These are phyloP conservation scores for Vaccinium darrowii DNA, from an alignment of 148 eudicot species.

Conservation along the genomic window DNA sequence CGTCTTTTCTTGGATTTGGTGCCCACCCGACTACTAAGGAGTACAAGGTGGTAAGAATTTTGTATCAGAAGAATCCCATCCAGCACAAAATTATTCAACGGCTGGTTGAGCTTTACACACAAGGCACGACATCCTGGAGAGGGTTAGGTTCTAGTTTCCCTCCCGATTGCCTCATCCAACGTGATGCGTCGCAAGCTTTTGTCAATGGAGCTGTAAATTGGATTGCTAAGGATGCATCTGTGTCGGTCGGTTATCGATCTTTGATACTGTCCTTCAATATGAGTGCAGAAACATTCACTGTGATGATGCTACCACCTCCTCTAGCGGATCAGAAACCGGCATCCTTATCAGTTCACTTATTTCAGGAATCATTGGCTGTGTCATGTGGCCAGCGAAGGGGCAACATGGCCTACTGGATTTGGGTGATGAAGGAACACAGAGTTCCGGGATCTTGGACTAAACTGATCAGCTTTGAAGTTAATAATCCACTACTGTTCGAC, in stretches of 20 bases:
- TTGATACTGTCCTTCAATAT: neutral
- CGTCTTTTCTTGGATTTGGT: slow-evolving; percentile 29
- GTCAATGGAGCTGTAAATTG: neutral
- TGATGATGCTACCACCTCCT: neutral
- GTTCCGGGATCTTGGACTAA: neutral
- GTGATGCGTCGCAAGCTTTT: neutral
- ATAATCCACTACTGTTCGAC: neutral
- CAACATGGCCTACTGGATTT: neutral
- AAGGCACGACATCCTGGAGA: slow-evolving; percentile 22
- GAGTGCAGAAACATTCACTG: neutral
- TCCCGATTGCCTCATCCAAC: neutral
- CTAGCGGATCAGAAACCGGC: neutral
- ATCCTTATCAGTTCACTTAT: neutral
- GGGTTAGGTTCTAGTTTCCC: neutral
- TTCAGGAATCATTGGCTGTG: neutral
- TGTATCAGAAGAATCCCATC: neutral
- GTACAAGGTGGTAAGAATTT: neutral
- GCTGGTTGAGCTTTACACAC: neutral
- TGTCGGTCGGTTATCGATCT: neutral
- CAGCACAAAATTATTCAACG: neutral
- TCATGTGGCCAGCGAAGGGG: neutral
- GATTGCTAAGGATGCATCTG: neutral
- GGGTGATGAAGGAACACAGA: slow-evolving; percentile 1
- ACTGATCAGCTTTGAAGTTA: neutral
- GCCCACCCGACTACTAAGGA: slow-evolving; percentile 5